Base-by-base conservation (phyloP, 495 filamentous ascomycete species). In the Penicillium nucicola region DNA sequence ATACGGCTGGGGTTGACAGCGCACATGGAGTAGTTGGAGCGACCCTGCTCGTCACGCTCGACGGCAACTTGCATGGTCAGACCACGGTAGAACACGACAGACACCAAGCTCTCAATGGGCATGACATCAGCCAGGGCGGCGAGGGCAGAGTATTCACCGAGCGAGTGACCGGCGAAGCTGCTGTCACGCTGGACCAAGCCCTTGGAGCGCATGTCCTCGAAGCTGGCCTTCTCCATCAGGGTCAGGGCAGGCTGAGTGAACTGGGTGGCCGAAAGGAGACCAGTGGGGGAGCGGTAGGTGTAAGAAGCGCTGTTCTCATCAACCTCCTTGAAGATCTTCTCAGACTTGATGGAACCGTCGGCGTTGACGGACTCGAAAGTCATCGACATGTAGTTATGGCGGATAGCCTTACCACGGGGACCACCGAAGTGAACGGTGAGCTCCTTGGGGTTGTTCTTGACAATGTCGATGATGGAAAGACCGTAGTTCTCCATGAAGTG, bases 61-160 rank as follows among this genome's bases (percentile, higher is more conserved):
- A 99, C 93, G 33, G 93, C 93, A 41, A 99, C 95, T 70, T 99
- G 93, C 93, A 99, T 99, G 14, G 93, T 99, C 55, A 99, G 77
- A 62, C 93, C 93, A 62, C 93, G 89, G 76, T 99, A 99, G 78
- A 99, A 99, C 48, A 97, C 93, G 19, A 99, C 93, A 1, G 93
- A 96, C 0, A 99, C 93, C 64, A 99, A 81, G 62, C 86, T 91
- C 78, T 99, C 95, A 64, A 99, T 97, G 10, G 95, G 95, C 86
- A 99, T 95, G 68, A 99, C 95, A 58, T 99, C 95, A 17, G 95
- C 93, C 23, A 99, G 78, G 19, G 95, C 93, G 54, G 93, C 93
- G 39, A 99, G 84, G 23, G 93, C 93, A 45, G 91, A 96, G 76
- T 99, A 99, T 71, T 99, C 93, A 68, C 93, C 93, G 14, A 99